Conservation (phyloP, 2,329 filamentous ascomycete genomes). For the Colletotrichum nymphaeae region DNA sequence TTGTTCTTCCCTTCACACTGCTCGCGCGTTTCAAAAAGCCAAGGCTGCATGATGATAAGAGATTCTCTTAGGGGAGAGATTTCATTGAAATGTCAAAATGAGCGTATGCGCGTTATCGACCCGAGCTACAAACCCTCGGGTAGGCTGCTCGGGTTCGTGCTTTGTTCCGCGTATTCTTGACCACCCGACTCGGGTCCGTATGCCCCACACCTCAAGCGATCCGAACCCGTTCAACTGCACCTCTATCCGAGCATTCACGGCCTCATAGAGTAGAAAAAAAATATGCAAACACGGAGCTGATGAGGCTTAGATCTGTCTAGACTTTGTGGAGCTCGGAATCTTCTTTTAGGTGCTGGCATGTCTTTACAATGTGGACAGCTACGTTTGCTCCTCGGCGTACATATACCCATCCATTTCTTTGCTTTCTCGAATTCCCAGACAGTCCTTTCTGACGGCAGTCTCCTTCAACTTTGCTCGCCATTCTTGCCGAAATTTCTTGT, state of each 20-base stretch:
- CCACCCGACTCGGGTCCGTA: not conserved
- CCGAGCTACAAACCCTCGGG: slow-evolving; percentile 34
- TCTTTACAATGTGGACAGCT: not conserved
- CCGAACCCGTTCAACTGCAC: not conserved
- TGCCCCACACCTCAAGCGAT: not conserved
- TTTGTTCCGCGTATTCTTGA: not conserved
- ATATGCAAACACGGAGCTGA: not conserved
- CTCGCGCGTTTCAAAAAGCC: not conserved
- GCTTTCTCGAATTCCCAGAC: not conserved
- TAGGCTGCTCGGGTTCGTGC: not conserved
- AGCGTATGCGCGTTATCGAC: not conserved
- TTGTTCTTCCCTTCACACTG: too few species aligned
- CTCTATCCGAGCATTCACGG: not conserved
- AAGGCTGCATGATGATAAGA: not conserved
- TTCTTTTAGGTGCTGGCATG: not conserved
- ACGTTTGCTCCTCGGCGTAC: not conserved
- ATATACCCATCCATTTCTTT: not conserved
- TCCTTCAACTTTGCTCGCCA: not conserved
- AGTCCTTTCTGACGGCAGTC: not conserved
- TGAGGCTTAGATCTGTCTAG: not conserved
- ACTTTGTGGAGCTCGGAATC: not conserved
- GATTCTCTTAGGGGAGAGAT: not conserved
- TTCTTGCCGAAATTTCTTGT: too few species aligned
- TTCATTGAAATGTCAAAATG: not conserved
- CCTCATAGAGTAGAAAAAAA: not conserved